These are phyloP conservation scores for Paramecium primaurelia DNA, from an alignment of 73 alveolate species.

Conservation along the genomic window DNA sequence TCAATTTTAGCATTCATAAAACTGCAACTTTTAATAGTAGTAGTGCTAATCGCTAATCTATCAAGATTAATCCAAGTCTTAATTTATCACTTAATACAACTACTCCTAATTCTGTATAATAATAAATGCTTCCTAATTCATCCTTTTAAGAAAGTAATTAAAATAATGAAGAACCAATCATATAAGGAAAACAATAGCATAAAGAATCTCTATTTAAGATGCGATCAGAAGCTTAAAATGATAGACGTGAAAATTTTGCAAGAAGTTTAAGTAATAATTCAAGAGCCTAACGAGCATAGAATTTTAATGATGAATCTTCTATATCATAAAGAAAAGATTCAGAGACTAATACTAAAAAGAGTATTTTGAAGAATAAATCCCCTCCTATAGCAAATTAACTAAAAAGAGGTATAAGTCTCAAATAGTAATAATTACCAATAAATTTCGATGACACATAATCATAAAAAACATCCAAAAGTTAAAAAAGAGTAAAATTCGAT, in stretches of 20 bases:
- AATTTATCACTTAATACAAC: neutral
- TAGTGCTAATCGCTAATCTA: neutral
- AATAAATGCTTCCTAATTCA: neutral
- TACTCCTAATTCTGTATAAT: neutral
- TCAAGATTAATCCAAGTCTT: neutral
- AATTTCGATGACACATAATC: constrained; percentile 26
- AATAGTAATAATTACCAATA: neutral
- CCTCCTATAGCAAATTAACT: neutral
- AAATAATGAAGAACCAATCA: neutral
- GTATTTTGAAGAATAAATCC: neutral
- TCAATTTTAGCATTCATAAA: neutral
- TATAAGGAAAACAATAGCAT: neutral
- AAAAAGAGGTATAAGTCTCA: neutral
- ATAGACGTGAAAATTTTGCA: neutral
- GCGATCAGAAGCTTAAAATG: neutral
- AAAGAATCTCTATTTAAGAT: neutral
- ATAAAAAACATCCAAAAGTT: neutral
- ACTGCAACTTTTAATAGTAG: constrained; percentile 15
- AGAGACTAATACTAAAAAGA: neutral
- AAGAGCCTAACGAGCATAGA: neutral
- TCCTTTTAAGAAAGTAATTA: neutral
- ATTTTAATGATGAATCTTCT: neutral
- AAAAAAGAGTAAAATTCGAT: constrained; percentile 11
- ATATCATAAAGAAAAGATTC: neutral
- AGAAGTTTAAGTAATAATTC: neutral